phyloP scores from a whole-genome alignment of 225 moss, liverwort and hornwort species.

The Lunularia cruciata region DNA sequence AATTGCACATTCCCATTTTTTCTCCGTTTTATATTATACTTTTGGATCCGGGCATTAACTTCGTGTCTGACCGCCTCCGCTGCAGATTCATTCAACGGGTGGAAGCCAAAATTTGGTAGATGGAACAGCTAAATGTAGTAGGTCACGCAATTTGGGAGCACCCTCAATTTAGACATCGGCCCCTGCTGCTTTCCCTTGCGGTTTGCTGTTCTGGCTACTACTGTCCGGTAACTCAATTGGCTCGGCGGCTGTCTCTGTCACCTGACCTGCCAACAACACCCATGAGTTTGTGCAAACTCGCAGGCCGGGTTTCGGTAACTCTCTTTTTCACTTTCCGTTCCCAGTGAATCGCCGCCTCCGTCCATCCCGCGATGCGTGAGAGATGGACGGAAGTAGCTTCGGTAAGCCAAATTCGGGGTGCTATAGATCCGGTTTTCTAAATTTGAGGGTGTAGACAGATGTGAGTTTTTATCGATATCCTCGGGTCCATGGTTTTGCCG shows the following conservation, averaged over 20 bases:
- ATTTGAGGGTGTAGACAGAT: too few relatives aligned
- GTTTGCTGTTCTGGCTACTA: neutral
- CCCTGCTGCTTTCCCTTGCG: neutral
- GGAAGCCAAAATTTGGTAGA: too few relatives aligned
- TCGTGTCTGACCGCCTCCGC: slow-evolving; percentile 9
- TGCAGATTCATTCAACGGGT: neutral
- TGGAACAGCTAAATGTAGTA: slow-evolving; percentile 6
- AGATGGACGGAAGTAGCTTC: too few relatives aligned
- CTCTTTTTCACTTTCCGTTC: too few relatives aligned
- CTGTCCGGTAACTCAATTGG: neutral
- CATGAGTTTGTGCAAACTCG: too few relatives aligned
- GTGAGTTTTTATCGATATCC: too few relatives aligned
- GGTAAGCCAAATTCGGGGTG: too few relatives aligned
- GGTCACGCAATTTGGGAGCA: slow-evolving; percentile 2
- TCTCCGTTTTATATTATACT: neutral
- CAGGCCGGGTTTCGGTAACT: too few relatives aligned
- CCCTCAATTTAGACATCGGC: neutral
- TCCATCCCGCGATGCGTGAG: too few relatives aligned
- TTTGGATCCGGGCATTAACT: neutral
- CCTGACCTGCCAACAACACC: neutral
- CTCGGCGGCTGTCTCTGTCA: neutral
- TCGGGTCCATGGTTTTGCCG: too few relatives aligned
- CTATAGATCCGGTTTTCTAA: too few relatives aligned
- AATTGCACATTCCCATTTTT: neutral
- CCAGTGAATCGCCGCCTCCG: too few relatives aligned